Evolutionary conservation across 257 asterid species (phyloP), one percentile per base, ranked within the genome.

Genomic region (Knoxia roxburghii): DNA sequence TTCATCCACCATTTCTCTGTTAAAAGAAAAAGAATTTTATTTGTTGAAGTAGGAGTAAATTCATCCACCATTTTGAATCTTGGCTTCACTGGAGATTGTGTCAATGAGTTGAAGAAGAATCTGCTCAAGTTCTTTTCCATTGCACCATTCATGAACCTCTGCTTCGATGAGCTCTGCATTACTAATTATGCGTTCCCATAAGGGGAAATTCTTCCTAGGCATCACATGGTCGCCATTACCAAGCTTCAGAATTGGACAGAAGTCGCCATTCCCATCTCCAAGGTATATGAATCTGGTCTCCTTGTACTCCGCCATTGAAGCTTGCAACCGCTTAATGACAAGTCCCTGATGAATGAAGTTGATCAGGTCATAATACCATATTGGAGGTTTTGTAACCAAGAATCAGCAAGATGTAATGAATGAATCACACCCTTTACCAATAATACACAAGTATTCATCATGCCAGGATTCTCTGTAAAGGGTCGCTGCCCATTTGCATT

Each of bases 211-310:
- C 66, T 78, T 83, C 66, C 85, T 83, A 14, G 96, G 88, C 95
- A 91, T 73, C 61, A 83, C 90, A 24, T 65, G 71, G 70, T 88
- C 97, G 66, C 76, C 76, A 39, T 69, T 74, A 58, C 70, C 81
- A 51, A 91, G 95, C 83, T 86, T 86, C 76, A 88, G 72, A 37
- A 80, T 72, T n/a, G 97, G 96, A 72, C 96, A 88, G 75, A 80
- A 88, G 77, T 91, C 97, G 21, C 89, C 89, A 70, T 35, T 72
- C 46, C 96, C 95, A 64, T 91, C 97, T 64, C 97, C 95, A 18
- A 87, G 49, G 75, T 91, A 88, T 71, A 91, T 86, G 48, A 86
- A 21, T 72, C 58, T 75, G 66, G 74, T 68, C 64, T 72, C 78
- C 64, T 62, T 61, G 52, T 26, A 37, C 50, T 76, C 86, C 26